Evolutionary conservation across 2,329 filamentous ascomycete species (phyloP).

Genomic region (Chaetomiaceae sp.): DNA sequence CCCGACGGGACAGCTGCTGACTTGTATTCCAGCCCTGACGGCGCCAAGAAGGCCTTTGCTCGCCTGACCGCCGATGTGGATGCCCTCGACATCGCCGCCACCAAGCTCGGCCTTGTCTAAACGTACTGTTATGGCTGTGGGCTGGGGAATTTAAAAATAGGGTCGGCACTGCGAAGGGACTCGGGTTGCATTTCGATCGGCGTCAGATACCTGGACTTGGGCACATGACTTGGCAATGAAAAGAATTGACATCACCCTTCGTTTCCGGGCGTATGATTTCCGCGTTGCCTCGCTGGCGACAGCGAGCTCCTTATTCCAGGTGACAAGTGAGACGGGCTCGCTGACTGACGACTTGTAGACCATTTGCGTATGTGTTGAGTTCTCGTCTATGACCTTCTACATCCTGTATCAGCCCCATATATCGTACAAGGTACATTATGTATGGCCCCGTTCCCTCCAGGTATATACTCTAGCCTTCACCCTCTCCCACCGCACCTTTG

Average conservation of each 20-base stretch:
- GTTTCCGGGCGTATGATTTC: background rate
- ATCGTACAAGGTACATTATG: too few species aligned
- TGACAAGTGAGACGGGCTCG: too few species aligned
- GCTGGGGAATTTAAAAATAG: slow-evolving; percentile 18
- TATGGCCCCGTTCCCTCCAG: too few species aligned
- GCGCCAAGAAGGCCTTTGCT: slow-evolving; percentile 97
- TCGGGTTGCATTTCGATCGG: slow-evolving; percentile 25
- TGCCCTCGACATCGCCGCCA: slow-evolving; percentile 97
- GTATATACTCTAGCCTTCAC: too few species aligned
- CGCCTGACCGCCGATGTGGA: slow-evolving; percentile 94
- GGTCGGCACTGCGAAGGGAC: slow-evolving; percentile 23
- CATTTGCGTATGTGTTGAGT: too few species aligned
- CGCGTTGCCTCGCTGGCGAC: too few species aligned
- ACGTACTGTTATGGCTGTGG: slow-evolving; percentile 23
- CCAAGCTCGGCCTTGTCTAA: slow-evolving; percentile 98
- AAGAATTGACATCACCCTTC: slow-evolving; percentile 23
- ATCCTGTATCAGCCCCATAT: too few species aligned
- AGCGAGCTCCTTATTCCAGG: too few species aligned
- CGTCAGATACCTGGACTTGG: slow-evolving; percentile 29
- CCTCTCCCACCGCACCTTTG: too few species aligned
- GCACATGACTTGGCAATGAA: slow-evolving; percentile 27
- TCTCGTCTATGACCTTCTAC: too few species aligned
- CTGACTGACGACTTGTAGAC: too few species aligned
- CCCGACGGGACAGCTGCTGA: slow-evolving; percentile 9
- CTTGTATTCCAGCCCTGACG: slow-evolving; percentile 65